Evolutionary conservation across 2,329 filamentous ascomycete genomes (phyloP), one percentile per base, ranked within the genome.

Genomic region (Macrophomina phaseolina): DNA sequence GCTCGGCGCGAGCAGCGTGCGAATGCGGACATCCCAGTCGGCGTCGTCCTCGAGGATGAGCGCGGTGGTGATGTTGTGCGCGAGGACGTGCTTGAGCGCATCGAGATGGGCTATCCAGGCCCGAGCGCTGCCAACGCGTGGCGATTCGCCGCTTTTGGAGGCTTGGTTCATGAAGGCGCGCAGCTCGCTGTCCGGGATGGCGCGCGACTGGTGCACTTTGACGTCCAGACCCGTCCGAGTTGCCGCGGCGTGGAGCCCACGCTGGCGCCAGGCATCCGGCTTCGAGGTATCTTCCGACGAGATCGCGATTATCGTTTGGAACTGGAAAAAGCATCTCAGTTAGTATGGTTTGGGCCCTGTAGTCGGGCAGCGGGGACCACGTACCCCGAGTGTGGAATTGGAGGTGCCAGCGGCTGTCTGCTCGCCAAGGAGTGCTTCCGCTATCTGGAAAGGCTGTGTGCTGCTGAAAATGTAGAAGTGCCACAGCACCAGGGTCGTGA

Each of bases 1-100:
- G 45, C 36, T 9, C 11, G 64, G 64, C 9, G 64, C 32, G 6
- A 76, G 67, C 48, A 70, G 68, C 7, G 67, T 32, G 38, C 67
- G 68, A n/a, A 73, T 51, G 30, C 71, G 63, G 42, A 72, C 60
- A 46, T 73, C 71, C 71, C 70, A 72, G 64, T 73, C 71, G 40
- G 69, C 69, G 32, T 72, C 71, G 52, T 73, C 71, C 64, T 73
- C 71, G 23, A 72, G 53, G 12, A 73, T 67, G 4, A 73, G 67
- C 12, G 70, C 71, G 2, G 69, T 58, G 46, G 64, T 68, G 42
- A 67, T 62, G 48, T 67, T 49, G 28, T 63, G 55, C 28, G 49
- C 56, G 40, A 67, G 28, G 6, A 67, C 30, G 14, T 67, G 38
- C 28, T 63, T 45, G 56, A 67, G 49, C 5, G 60, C 56, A 34